Base-by-base conservation (phyloP, 495 filamentous ascomycete genomes). In the Penicillium pulvis region DNA sequence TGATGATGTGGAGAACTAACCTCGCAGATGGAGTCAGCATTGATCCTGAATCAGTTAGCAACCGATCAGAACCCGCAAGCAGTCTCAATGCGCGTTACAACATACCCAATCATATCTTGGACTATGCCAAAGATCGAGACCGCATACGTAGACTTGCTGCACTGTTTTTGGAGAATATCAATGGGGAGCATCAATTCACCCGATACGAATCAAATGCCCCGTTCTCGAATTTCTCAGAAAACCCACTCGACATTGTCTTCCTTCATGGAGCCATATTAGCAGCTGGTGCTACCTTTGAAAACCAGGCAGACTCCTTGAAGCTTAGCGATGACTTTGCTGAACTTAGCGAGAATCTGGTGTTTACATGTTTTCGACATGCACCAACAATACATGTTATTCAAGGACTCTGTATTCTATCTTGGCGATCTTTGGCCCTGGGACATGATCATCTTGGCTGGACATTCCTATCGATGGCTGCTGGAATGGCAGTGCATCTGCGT, bases 1-100 rank as follows among this genome's bases (percentile, higher is more conserved):
- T 59, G 4, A 59, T 59, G 57, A 53, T 59, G 57, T 59, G 57
- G 57, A 45, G 57, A 16, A 59, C 57, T 5, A 59, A 59, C 30
- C 57, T 59, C 20, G 57, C 50, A 17, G 57, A 59, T 31, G 57
- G 31, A 6, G 57, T 59, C 2, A 53, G 49, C 4, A 48, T 59
- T 14, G 19, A 41, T 19, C 17, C 42, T 5, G 44, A 56, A 5
- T 41, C 42, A 41, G 20, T 10, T 35, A 35, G 11, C 33, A 35
- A 11, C 33, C 33, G 9, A 35, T 35, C 33, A 11, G 33, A 35
- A 12, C 6, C 9, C 9, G 11, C 33, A 35, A 35, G 33, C 33
- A 10, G 8, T 3, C 33, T 8, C 8, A 35, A 35, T 3, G 3
- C 33, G 9, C 11, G 33, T 35, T 35, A 35, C 12, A 12, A 1